Evolutionary conservation across 1,139 yeast genomes (phyloP).

Genomic region (Wickerhamomyces sp.): DNA sequence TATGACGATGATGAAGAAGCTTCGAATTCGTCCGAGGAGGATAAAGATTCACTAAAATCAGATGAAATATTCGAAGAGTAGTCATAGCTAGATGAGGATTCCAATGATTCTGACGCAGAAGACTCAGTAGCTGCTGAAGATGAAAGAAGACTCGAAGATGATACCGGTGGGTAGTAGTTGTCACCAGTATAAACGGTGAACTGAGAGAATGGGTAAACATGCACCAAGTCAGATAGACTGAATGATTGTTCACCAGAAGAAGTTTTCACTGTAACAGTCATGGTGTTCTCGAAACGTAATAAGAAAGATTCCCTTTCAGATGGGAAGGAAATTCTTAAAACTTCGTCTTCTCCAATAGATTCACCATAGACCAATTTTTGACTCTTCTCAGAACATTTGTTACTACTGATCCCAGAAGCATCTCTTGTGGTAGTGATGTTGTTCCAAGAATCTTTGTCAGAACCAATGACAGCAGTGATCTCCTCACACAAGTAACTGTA

Average conservation of each 20-base stretch:
- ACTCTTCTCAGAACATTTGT: not conserved
- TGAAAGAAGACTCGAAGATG: not conserved
- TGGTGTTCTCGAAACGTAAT: not conserved
- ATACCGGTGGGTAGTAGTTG: not conserved
- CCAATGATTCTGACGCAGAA: not conserved
- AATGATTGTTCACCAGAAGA: not conserved
- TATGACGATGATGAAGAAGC: no score
- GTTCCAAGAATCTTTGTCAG: not conserved
- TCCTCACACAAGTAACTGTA: conserved; percentile 4
- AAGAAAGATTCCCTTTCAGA: not conserved
- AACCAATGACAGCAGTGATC: conserved; percentile 2
- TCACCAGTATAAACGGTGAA: not conserved
- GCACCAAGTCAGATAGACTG: not conserved
- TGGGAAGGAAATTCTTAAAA: not conserved
- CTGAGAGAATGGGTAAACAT: not conserved
- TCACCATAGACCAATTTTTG: not conserved
- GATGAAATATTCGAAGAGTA: no score
- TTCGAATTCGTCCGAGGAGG: no score
- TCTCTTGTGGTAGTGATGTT: not conserved
- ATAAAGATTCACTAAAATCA: no score
- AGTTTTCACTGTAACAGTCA: not conserved
- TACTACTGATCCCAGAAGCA: not conserved
- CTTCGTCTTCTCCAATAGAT: not conserved
- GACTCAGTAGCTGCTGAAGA: not conserved
- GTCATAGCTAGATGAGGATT: no score